phyloP scores from a whole-genome alignment of 2,329 filamentous ascomycete species.

The Orbilia javanica region DNA sequence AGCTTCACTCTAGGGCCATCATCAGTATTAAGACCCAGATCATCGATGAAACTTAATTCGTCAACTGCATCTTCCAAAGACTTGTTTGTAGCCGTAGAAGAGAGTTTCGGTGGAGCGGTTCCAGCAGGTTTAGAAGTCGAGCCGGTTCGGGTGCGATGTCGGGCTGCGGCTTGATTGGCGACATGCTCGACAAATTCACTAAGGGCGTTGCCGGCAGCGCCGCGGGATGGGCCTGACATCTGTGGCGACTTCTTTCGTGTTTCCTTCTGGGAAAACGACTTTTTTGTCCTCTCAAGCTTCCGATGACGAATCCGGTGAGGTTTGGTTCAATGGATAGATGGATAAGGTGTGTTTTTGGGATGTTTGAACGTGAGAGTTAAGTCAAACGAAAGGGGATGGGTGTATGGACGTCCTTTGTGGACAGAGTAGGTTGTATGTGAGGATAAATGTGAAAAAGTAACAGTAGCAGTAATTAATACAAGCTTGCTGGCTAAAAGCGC shows the following conservation, averaged over 20 bases:
- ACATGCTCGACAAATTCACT: slow-evolving; percentile 98
- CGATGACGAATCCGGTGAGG: neutral
- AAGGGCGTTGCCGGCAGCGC: slow-evolving; percentile 71
- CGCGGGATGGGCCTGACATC: slow-evolving; percentile 50
- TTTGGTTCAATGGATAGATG: neutral
- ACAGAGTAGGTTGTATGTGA: neutral
- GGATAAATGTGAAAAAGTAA: neutral
- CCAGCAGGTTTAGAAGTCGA: slow-evolving; percentile 61
- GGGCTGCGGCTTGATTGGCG: slow-evolving; percentile 86
- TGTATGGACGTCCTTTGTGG: neutral
- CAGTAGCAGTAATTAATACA: too few relatives aligned
- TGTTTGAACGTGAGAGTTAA: too few relatives aligned
- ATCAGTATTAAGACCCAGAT: slow-evolving; percentile 76
- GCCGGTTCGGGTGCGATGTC: slow-evolving; percentile 67
- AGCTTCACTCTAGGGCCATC: slow-evolving; percentile 71
- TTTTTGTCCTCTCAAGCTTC: neutral
- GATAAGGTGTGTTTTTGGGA: too few relatives aligned
- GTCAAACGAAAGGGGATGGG: neutral
- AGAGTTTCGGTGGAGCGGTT: slow-evolving; percentile 65
- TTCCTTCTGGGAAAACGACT: neutral
- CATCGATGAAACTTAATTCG: slow-evolving; percentile 90
- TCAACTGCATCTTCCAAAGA: slow-evolving; percentile 70
- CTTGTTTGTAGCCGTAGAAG: slow-evolving; percentile 62
- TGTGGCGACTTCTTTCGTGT: neutral
- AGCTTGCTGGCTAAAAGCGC: neutral